These are phyloP conservation scores for Dactylellina drechsleri DNA, from an alignment of 2,329 filamentous ascomycete species.

Conservation along the genomic window DNA sequence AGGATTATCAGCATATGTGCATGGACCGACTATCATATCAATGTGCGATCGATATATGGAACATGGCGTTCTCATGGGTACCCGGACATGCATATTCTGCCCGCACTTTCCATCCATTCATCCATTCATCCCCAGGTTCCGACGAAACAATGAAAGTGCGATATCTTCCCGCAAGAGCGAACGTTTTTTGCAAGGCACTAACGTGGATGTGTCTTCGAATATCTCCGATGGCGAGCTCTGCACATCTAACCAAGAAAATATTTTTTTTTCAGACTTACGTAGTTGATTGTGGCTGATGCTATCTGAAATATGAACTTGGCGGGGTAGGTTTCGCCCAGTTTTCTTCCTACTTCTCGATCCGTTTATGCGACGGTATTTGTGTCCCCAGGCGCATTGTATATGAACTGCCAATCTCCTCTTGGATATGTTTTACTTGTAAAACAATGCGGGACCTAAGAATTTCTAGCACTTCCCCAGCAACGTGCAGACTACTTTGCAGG, in stretches of 20 bases:
- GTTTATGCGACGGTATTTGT: constrained; percentile 1
- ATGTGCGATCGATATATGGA: constrained; percentile 9
- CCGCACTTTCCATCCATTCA: constrained; percentile 3
- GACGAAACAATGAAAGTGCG: constrained; percentile 12
- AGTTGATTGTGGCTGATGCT: constrained; percentile 17
- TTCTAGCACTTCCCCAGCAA: constrained; percentile 19
- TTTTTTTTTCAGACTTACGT: constrained; percentile 4
- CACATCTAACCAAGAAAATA: background rate
- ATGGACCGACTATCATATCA: constrained; percentile 48
- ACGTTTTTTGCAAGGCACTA: constrained; percentile 21
- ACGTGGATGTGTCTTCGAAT: constrained; percentile 44
- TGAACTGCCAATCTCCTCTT: background rate
- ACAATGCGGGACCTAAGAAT: constrained; percentile 28
- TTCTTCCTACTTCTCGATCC: constrained; percentile 17
- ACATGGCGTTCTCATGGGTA: constrained; percentile 7
- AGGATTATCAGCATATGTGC: constrained; percentile 11
- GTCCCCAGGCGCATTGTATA: constrained; percentile 9
- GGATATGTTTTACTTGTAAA: constrained; percentile 34
- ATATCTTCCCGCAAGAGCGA: constrained; percentile 44
- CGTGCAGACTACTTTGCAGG: constrained; percentile 8
- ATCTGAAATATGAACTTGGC: constrained; percentile 2
- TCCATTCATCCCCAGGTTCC: constrained; percentile 19
- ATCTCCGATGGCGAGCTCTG: constrained; percentile 50
- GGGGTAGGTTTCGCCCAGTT: constrained; percentile 23
- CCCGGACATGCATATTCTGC: constrained; percentile 16